Evolutionary conservation across 179 eudicot genomes (phyloP).

Genomic region (Spergularia azorica): DNA sequence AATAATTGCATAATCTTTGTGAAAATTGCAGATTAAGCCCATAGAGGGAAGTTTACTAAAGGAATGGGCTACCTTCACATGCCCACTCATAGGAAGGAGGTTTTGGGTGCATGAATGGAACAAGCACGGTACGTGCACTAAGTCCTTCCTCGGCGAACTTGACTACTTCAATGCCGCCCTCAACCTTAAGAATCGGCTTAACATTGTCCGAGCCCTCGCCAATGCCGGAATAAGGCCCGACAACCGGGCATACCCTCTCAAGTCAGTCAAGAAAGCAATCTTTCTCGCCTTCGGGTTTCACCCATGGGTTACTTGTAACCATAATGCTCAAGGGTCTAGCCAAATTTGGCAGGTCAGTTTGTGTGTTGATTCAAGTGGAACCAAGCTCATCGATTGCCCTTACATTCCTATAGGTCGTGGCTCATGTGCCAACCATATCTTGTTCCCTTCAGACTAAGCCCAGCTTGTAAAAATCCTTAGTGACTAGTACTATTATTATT

Average conservation of each 20-base stretch:
- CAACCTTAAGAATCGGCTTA: constrained; percentile 26
- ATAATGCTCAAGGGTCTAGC: constrained; percentile 29
- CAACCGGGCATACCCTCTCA: constrained; percentile 31
- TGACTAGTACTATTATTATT: no score
- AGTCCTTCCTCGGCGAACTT: constrained; percentile 27
- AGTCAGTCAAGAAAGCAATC: constrained; percentile 39
- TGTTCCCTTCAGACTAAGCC: constrained; percentile 33
- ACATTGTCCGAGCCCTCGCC: constrained; percentile 35
- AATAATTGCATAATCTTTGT: no score
- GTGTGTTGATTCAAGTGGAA: constrained; percentile 46
- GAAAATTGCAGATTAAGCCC: constrained; percentile 25
- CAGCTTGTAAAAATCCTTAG: no score
- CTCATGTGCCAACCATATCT: constrained; percentile 29
- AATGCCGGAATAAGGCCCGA: constrained; percentile 42
- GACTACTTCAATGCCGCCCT: constrained; percentile 32
- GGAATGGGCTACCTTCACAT: constrained; percentile 39
- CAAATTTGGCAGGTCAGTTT: constrained; percentile 48
- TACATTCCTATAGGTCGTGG: constrained; percentile 32
- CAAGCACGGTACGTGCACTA: constrained; percentile 44
- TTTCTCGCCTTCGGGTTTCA: constrained; percentile 28
- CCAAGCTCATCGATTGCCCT: constrained; percentile 43
- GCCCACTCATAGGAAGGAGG: constrained; percentile 32
- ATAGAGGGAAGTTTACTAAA: constrained; percentile 20
- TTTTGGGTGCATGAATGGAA: constrained; percentile 50
- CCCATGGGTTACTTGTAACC: constrained; percentile 44